phyloP scores from a whole-genome alignment of 1,284 basidiomycete genomes.

The Boletellus deceptivus region DNA sequence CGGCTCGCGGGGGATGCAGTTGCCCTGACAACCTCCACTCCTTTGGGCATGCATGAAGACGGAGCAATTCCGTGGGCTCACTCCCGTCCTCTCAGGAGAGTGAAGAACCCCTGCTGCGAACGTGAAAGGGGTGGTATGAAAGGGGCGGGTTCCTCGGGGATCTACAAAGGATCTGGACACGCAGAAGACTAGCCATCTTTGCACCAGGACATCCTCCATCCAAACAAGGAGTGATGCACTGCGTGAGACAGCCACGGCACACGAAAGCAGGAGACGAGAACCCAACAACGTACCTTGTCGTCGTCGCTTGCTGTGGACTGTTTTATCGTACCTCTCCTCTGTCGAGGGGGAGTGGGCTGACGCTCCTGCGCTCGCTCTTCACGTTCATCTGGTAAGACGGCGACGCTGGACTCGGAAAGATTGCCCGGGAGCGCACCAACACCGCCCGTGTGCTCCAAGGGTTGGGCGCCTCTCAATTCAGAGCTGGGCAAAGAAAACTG shows the following conservation, averaged over 20 bases:
- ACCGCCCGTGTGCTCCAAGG: constrained; percentile 25
- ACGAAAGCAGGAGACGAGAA: neutral
- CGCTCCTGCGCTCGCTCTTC: constrained; percentile 7
- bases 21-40: too few species aligned
- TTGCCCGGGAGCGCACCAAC: constrained; percentile 33
- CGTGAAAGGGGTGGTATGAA: neutral
- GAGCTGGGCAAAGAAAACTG: constrained; percentile 26
- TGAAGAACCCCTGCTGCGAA: neutral
- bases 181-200: neutral
- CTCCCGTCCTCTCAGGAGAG: neutral
- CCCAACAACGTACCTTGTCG: constrained; percentile 22
- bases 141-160: neutral
- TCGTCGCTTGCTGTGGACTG: neutral
- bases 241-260: neutral
- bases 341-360: constrained; percentile 1
- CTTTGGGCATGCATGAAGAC: too few species aligned
- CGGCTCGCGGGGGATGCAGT: too few species aligned
- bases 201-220: too few species aligned
- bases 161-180: neutral
- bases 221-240: neutral
- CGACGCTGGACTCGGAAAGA: constrained; percentile 32
- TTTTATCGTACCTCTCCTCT: constrained; percentile 24
- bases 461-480: constrained; percentile 28
- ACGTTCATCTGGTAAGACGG: constrained; percentile 34
- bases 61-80: neutral